Conservation (phyloP, 1,139 yeast genomes). For the Wickerhamomyces sp. region DNA sequence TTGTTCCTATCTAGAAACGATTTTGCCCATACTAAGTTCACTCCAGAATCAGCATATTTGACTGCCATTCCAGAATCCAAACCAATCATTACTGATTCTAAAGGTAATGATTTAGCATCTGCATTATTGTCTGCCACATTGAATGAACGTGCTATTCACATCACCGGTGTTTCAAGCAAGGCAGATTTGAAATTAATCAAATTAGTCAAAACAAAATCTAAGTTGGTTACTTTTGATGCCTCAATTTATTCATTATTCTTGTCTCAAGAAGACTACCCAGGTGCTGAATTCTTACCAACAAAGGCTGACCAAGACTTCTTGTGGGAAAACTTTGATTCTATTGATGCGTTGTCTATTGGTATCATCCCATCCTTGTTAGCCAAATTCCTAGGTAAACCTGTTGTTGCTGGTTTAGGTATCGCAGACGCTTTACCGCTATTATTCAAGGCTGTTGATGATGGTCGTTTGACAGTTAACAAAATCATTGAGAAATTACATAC, state of each 20-base stretch:
- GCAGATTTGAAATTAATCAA: slow-evolving; percentile 81
- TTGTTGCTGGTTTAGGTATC: slow-evolving; percentile 71
- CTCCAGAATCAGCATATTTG: slow-evolving; percentile 74
- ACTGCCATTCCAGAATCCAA: slow-evolving; percentile 79
- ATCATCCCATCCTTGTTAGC: slow-evolving; percentile 72
- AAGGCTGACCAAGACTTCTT: slow-evolving; percentile 75
- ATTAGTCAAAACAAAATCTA: slow-evolving; percentile 80
- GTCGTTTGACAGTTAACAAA: slow-evolving; percentile 68
- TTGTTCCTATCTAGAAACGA: slow-evolving; percentile 79
- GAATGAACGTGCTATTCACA: slow-evolving; percentile 81
- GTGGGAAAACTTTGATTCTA: slow-evolving; percentile 68
- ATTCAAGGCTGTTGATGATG: slow-evolving; percentile 73
- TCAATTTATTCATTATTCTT: slow-evolving; percentile 76
- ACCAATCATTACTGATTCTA: slow-evolving; percentile 90
- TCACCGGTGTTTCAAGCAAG: slow-evolving; percentile 77
- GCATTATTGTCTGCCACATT: slow-evolving; percentile 85
- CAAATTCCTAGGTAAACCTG: slow-evolving; percentile 52
- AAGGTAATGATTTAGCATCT: slow-evolving; percentile 87
- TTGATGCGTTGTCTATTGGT: slow-evolving; percentile 91
- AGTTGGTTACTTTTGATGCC: slow-evolving; percentile 88
- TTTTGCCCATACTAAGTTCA: slow-evolving; percentile 61
- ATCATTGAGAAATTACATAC: slow-evolving; percentile 72
- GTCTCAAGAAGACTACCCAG: slow-evolving; percentile 67
- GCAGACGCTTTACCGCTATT: slow-evolving; percentile 79
- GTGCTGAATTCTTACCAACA: slow-evolving; percentile 71